Conservation (phyloP, 768 basidiomycete species). For the Mrakia hoshinonis region DNA sequence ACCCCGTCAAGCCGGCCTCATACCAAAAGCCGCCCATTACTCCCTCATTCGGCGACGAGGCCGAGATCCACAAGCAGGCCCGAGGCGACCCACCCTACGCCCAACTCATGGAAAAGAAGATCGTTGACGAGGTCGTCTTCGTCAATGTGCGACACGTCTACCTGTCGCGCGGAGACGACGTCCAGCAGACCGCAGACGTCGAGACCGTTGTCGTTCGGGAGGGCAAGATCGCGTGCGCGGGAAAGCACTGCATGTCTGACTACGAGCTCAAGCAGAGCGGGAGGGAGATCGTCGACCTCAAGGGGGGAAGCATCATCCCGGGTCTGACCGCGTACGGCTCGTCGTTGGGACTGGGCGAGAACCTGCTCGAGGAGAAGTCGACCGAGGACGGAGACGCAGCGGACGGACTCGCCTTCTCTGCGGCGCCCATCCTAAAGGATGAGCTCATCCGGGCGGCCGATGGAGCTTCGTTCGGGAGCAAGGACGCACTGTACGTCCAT, state of each 20-base stretch:
- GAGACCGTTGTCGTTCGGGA: slow-evolving; percentile 47
- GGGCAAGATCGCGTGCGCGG: slow-evolving; percentile 53
- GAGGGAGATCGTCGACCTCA: slow-evolving; percentile 51
- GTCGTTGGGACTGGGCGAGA: slow-evolving; percentile 58
- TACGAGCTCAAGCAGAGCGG: slow-evolving; percentile 13
- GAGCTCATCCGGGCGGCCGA: slow-evolving; percentile 56
- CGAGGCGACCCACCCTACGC: slow-evolving; percentile 21
- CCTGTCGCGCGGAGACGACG: slow-evolving; percentile 38
- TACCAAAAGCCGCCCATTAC: slow-evolving; percentile 50
- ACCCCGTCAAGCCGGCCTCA: slow-evolving; percentile 47
- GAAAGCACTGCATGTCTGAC: slow-evolving; percentile 35
- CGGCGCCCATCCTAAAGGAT: not conserved
- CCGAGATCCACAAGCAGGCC: slow-evolving; percentile 41
- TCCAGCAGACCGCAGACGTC: slow-evolving; percentile 32
- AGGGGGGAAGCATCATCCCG: slow-evolving; percentile 55
- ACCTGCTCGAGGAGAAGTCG: slow-evolving; percentile 53
- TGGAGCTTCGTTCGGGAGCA: slow-evolving; percentile 60
- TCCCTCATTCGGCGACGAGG: slow-evolving; percentile 54
- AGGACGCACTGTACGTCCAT: slow-evolving; percentile 55
- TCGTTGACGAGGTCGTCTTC: not conserved
- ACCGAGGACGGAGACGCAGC: slow-evolving; percentile 54
- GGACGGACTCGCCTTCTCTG: not conserved
- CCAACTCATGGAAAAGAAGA: slow-evolving; percentile 3
- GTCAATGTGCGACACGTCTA: too few species aligned
- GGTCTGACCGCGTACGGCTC: slow-evolving; percentile 57